Evolutionary conservation across 306 rosid genomes (phyloP), one percentile per base, ranked within the genome.

Genomic region (Cucumis melo): DNA sequence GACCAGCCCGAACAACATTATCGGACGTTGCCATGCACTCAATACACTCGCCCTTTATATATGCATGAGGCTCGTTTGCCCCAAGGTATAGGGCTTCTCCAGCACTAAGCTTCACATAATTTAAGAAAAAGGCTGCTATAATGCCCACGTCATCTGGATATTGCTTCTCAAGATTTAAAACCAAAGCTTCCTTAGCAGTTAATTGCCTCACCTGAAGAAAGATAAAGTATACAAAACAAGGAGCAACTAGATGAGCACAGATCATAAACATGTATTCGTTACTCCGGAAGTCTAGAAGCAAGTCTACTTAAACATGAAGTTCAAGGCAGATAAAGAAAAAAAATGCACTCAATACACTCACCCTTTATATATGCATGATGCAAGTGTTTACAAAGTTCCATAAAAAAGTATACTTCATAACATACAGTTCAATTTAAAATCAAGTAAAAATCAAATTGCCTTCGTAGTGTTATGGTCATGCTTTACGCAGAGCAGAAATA

Each of bases 21-120:
- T 94, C 99, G 3, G 99, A 92, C 78, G 99, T 92, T 29, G 99
- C 99, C 99, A 94, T 94, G 83, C 99, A 94, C 75, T 94, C 97
- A 20, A 94, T 13, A 64, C 95, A 92, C 73, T 89, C 97, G 1
- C 99, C 99, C 1, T 79, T 83, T 70, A 92, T 70, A 79, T 94
- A 94, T 39, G 99, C 96, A 77, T 94, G 99, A 0, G 96, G 99
- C 80, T 92, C 99, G 29, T 94, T 92, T 73, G 96, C 89, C 6
- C 97, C 96, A 2, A 94, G 89, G 82, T 80, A 85, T 61, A 94
- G 81, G 12, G 99, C 97, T 86, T 94, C 99, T 12, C 98, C 96
- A 0, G 99, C 96, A 58, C 78, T 87, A 56, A 94, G 99, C 80
- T 87, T 94, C 61, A 94, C 93, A 78, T 85, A 81, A 82, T 94